Base-by-base conservation (phyloP, 331 rosid genomes). In the Acacia pycnantha region DNA sequence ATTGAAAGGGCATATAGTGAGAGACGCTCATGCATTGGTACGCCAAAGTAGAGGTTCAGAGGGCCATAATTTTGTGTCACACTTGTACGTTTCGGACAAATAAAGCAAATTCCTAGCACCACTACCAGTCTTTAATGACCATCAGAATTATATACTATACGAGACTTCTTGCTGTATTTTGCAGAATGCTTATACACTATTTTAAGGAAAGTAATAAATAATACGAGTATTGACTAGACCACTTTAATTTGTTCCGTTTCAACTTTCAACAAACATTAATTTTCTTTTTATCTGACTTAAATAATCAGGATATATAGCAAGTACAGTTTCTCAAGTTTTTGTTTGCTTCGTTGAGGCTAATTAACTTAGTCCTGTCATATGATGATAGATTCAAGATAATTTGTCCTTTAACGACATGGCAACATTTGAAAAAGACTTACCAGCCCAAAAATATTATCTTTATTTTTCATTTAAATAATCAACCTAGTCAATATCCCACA, bases 101-200 rank as follows among this genome's bases (percentile, higher is more conserved):
- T 64, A 77, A 78, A 78, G 75, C 66, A 78, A 48, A 78, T 67
- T 66, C 64, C 40, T 33, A 66, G 16, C 50, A 12, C 24, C 37
- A 67, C 67, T n/a, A 48, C 29, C 41, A 6, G 41, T 37, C 41
- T 6, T 37, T 37, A 6, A 37, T 1, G 41, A 37, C 41, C 41
- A 37, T 9, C 41, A 37, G 41, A 37, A 37, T 37, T 37, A 37
- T 37, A 37, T 6, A 37, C 9, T 37, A 6, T 37, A 1, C 9
- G 41, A 6, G 41, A 37, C 41, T 9, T 37, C 41, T 37, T 37
- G 41, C 41, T 6, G 8, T 37, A 37, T 37, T 37, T 37, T 37
- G 41, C 41, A 37, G 41, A 37, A 37, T 37, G 41, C 41, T 37
- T 37, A 37, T 37, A 37, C 9, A 37, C 41, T 37, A 37, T 37